Evolutionary conservation across 345 rosid genomes (phyloP).

Genomic region (Eucalyptus paniculata): DNA sequence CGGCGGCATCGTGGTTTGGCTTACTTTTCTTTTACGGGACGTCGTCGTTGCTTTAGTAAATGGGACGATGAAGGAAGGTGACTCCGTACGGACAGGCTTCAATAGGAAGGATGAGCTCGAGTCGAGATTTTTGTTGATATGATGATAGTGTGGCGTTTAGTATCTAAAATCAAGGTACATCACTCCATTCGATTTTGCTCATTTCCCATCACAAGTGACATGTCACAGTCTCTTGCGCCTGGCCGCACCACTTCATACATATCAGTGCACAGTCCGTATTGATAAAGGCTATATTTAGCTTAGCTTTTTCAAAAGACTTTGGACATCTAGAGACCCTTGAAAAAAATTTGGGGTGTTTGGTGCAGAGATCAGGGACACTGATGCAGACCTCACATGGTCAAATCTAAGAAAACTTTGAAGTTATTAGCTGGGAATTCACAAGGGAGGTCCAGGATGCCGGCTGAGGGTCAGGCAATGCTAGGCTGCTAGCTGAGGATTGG

Average conservation of each 20-base stretch:
- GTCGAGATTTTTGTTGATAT: no score
- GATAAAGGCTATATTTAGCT: no score
- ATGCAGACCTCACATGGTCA: not conserved
- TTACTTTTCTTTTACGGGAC: not conserved
- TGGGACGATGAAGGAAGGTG: not conserved
- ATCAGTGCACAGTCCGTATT: rapidly evolving
- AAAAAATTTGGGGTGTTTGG: not conserved
- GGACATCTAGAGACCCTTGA: no score
- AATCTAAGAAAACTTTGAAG: not conserved
- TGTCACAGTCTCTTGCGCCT: not conserved
- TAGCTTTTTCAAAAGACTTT: no score
- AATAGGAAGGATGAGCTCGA: not conserved
- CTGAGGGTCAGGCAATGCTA: not conserved
- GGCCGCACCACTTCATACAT: not conserved
- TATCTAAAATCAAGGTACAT: no score
- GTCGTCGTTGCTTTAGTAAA: not conserved
- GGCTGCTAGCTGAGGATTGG: not conserved
- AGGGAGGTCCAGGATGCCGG: not conserved
- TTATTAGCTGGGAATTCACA: not conserved
- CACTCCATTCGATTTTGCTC: not conserved
- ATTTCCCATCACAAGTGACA: no score
- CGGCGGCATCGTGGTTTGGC: not conserved
- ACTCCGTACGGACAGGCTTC: not conserved
- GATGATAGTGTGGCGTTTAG: no score
- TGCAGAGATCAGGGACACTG: not conserved